Evolutionary conservation across 495 filamentous ascomycete genomes (phyloP), one percentile per base, ranked within the genome.

Genomic region (Aspergillus coremiiformis): DNA sequence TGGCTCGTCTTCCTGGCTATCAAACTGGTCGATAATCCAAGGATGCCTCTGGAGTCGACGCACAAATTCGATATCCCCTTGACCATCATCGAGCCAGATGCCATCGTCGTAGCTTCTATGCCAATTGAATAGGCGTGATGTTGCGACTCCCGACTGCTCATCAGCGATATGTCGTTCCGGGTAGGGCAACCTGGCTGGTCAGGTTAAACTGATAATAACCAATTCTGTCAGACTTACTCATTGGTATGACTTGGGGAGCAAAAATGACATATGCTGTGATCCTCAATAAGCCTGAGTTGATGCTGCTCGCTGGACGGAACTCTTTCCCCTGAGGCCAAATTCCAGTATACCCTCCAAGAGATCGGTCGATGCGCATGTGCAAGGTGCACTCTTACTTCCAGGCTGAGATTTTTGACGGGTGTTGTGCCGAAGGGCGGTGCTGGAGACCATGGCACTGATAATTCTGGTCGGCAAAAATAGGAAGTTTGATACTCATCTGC

Each of bases 51-150:
- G 54, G 1, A 60, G 49, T 48, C 14, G 41, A 26, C 58, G 47
- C 41, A 53, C 39, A 1, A n/a, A 22, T 47, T 57, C 58, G 42
- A 51, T 41, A n/a, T 57, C 51, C 14, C 44, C 19, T 22, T 9
- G 33, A 21, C 58, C 58, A 39, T 57, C 58, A 54, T 60, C 58
- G 27, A 60, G 58, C 58, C 58, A 60, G 37, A 60, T 39, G 5
- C 58, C 58, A 37, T 60, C 54, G 26, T 60, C 58, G 33, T 61
- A 51, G 17, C 1, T n/a, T 46, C 58, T 43, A 43, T 61, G 58
- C 58, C 58, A 61, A 45, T 57, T 54, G 46, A 61, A 61, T 5
- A 61, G 21, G 5, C 54, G 49, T 7, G 55, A 51, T 41, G 55
- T 61, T 20, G 55, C 55, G 11, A 9, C 26, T 19, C 32, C 9